Conservation (phyloP, 495 filamentous ascomycete species). For the Aspergillus avenaceus region DNA sequence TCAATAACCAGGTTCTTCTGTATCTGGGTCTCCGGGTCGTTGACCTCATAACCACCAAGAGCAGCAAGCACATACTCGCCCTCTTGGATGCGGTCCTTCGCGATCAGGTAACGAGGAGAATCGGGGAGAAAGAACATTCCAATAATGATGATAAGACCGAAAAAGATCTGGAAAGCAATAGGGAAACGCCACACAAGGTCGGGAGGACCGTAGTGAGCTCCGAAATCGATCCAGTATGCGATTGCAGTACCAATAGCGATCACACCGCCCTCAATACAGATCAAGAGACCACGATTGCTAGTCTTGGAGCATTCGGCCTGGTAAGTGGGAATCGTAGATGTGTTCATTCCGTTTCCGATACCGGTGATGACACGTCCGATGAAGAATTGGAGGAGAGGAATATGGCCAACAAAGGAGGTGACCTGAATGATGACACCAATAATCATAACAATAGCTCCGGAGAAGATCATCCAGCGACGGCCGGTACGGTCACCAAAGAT, state of each 20-base stretch:
- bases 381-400: constrained; percentile 63
- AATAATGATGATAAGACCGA: constrained; percentile 60
- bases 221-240: constrained; percentile 85
- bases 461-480: constrained; percentile 55
- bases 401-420: constrained; percentile 44
- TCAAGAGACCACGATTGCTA: constrained; percentile 73
- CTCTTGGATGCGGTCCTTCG: constrained; percentile 62
- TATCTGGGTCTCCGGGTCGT: constrained; percentile 52
- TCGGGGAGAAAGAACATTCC: constrained; percentile 68
- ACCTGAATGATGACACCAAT: constrained; percentile 74
- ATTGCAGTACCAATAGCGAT: constrained; percentile 75
- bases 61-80: constrained; percentile 66
- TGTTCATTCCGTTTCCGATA: constrained; percentile 76
- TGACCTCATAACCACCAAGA: constrained; percentile 56
- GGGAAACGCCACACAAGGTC: constrained; percentile 75
- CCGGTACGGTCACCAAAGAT: constrained; percentile 65
- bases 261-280: constrained; percentile 78
- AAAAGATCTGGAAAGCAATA: constrained; percentile 77
- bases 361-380: constrained; percentile 71
- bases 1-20: constrained; percentile 70
- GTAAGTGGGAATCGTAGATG: constrained; percentile 74
- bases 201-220: constrained; percentile 61
- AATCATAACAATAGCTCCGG: constrained; percentile 75
- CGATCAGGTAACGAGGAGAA: constrained; percentile 72
- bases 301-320: constrained; percentile 75